Conservation (phyloP, 176 grass and related monocot species). For the Cenchrus purpureus region DNA sequence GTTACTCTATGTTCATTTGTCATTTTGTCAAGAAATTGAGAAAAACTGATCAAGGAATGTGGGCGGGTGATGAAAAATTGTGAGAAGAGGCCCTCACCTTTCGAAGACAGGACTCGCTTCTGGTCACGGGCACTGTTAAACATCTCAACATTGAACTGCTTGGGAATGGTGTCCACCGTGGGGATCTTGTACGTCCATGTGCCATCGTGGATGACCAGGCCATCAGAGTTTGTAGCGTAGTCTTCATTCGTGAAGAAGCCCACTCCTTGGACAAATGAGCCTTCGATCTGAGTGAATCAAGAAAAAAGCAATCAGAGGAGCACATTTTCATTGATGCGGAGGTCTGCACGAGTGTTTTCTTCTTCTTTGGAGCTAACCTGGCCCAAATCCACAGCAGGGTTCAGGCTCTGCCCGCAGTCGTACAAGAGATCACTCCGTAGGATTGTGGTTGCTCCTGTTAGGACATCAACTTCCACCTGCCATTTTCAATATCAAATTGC, state of each 20-base stretch:
- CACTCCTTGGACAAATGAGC: conserved; percentile 76
- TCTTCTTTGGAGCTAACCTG: conserved; percentile 54
- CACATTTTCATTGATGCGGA: not conserved
- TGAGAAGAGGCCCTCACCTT: conserved; percentile 45
- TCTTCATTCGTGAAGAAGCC: conserved; percentile 91
- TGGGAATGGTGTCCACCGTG: conserved; percentile 82
- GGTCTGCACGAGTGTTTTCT: not conserved
- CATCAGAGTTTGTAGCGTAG: conserved; percentile 65
- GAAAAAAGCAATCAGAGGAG: not conserved
- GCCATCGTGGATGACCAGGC: conserved; percentile 68
- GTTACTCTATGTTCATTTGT: not conserved
- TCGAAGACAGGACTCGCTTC: conserved; percentile 77
- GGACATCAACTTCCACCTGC: conserved; percentile 79
- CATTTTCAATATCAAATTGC: conserved; percentile 11
- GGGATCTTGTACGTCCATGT: conserved; percentile 95
- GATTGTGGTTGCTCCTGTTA: conserved; percentile 81
- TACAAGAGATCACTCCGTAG: conserved; percentile 72
- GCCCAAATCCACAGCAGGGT: conserved; percentile 85
- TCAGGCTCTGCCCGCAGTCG: conserved; percentile 86
- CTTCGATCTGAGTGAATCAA: conserved; percentile 50
- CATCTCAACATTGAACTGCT: conserved; percentile 79
- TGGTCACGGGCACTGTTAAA: conserved; percentile 62
- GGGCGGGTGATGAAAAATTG: not conserved
- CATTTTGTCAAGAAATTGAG: not conserved
- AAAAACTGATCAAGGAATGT: not conserved